A percentile compares a stretch with the other conserved stretches of the same genome.
Conservation (phyloP, 768 basidiomycete genomes). For the Boletus tylopilopsis region DNA sequence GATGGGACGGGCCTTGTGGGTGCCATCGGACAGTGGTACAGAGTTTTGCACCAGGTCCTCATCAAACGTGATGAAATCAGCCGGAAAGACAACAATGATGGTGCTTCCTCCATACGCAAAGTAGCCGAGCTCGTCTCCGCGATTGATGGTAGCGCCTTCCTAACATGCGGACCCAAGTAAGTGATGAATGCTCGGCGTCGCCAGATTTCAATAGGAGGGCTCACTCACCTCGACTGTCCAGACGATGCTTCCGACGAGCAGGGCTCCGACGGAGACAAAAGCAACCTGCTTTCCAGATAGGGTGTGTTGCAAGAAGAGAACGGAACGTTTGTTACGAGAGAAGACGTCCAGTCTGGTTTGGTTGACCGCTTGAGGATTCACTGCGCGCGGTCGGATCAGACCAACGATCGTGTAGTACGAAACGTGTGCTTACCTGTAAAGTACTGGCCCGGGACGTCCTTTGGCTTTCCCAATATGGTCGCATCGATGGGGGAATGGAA, state of each 20-base stretch:
- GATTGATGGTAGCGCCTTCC: constrained; percentile 48
- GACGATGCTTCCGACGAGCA: constrained; percentile 72
- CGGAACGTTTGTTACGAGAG: constrained; percentile 57
- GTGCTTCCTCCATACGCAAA: constrained; percentile 82
- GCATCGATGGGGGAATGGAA: constrained; percentile 71
- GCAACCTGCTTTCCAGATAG: constrained; percentile 49
- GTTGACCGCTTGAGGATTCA: constrained; percentile 79
- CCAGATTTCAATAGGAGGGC: neutral
- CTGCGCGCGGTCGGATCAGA: constrained; percentile 25
- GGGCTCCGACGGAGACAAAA: constrained; percentile 74
- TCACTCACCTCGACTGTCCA: constrained; percentile 47
- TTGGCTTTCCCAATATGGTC: constrained; percentile 38
- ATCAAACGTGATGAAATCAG: constrained; percentile 53
- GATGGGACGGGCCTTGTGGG: constrained; percentile 32
- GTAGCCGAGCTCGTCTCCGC: constrained; percentile 64
- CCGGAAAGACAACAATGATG: constrained; percentile 56
- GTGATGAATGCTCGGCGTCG: neutral
- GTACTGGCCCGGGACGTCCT: constrained; percentile 52
- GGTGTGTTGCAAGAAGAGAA: constrained; percentile 49
- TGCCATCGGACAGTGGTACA: constrained; percentile 8
- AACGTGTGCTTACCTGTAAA: constrained; percentile 46
- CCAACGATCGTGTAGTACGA: neutral
- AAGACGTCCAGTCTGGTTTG: constrained; percentile 61
- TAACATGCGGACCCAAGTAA: constrained; percentile 10
- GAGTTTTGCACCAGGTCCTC: constrained; percentile 59